Evolutionary conservation across 768 basidiomycete species (phyloP), one percentile per base, ranked within the genome.

Genomic region (Tricholoma sp.): DNA sequence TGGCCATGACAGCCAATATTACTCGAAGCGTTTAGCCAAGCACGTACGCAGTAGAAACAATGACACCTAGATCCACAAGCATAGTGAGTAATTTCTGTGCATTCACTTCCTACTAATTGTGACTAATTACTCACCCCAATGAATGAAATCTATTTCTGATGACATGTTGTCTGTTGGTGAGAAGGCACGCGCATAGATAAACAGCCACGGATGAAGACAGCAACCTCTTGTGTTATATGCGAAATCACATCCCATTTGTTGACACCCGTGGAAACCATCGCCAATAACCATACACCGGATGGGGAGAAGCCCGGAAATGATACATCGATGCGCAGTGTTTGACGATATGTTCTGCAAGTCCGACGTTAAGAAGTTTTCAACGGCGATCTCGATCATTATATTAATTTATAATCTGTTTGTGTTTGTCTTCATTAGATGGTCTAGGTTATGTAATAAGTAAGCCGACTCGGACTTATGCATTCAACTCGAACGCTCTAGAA

Each of bases 401-500:
- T 27, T 27, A n/a, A n/a, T n/a, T n/a, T n/a, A n/a, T n/a, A n/a
- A n/a, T 5, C n/a, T 39, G 37, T 39, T 39, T 39, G 37, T n/a
- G 1, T 16, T 4, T 16, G 37, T 39, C 14, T 39, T 16, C 10
- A 12, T 1, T n/a, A 41, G n/a, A 6, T 6, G 39, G 2, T 1
- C 18, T 9, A 46, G 45, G 22, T 46, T 46, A 46, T 21, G 21
- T 46, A 46, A 46, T 41, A 14, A n/a, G 14, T 7, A 16, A 41
- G 39, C 39, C 39, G 39, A n/a, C n/a, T n/a, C n/a, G n/a, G n/a
- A n/a, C n/a, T n/a, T n/a, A 27, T 27, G 24, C 24, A 27, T 5
- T 3, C 24, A 27, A 27, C 24, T 27, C 5, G 24, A 51, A 32
- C 14, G 4, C 29, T 51, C 12, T 22, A 57, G 32, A 54, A 82